Conservation (phyloP, 129 eudicot species). For the Flaveria brownii region DNA sequence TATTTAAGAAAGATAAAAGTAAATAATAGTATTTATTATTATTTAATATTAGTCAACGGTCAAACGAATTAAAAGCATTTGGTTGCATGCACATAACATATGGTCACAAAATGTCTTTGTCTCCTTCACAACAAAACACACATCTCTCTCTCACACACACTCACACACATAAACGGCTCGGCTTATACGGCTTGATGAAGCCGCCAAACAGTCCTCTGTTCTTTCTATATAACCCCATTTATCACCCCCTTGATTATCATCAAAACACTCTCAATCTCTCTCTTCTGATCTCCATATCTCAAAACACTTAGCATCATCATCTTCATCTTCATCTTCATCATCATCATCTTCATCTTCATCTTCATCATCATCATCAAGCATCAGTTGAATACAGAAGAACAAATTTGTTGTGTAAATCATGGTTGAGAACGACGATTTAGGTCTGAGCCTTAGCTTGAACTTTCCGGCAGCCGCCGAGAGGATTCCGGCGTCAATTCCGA, state of each 20-base stretch:
- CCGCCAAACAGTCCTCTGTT: neutral
- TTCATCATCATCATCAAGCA: neutral
- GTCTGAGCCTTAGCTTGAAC: slow-evolving; percentile 62
- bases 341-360: neutral
- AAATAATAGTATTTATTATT: neutral
- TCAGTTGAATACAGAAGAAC: neutral
- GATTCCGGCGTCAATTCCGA: slow-evolving; percentile 38
- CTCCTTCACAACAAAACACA: slow-evolving; percentile 37
- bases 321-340: neutral
- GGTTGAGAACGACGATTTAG: slow-evolving; percentile 62
- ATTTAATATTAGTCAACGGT: slow-evolving; percentile 32
- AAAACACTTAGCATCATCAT: neutral
- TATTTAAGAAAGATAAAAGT: neutral
- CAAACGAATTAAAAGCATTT: slow-evolving; percentile 38
- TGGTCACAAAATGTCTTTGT: slow-evolving; percentile 36
- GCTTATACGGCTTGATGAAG: slow-evolving; percentile 39
- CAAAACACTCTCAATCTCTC: slow-evolving; percentile 24
- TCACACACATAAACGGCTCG: slow-evolving; percentile 26
- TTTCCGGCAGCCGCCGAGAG: slow-evolving; percentile 31
- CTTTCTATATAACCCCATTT: slow-evolving; percentile 44
- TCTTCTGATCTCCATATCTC: neutral
- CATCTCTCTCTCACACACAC: slow-evolving; percentile 9
- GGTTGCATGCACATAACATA: slow-evolving; percentile 43
- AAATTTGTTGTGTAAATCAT: slow-evolving; percentile 32
- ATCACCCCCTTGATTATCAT: slow-evolving; percentile 27